Evolutionary conservation across 2,329 filamentous ascomycete species (phyloP), one percentile per base, ranked within the genome.

Genomic region (Ilyonectria robusta): DNA sequence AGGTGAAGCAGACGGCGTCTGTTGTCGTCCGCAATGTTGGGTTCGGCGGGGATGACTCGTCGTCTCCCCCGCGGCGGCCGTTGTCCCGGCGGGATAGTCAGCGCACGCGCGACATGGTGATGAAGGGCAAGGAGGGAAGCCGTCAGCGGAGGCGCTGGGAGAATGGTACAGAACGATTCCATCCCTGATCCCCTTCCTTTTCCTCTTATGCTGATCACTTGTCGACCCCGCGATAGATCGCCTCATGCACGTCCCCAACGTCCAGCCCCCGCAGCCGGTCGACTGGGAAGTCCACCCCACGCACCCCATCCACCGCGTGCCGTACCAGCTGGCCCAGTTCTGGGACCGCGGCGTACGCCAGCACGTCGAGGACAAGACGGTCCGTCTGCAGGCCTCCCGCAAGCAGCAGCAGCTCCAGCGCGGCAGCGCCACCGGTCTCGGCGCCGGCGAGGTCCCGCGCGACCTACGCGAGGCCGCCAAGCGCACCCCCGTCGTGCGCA

Each of bases 41-140:
- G 17, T 70, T 75, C 26, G 62, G 68, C 6, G 63, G 70, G 6
- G 66, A 59, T 6, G 68, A 64, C 13, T 65, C 57, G n/a, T 76
- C 80, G 53, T 76, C 76, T 11, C 79, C 81, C 63, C 84, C 79
- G 68, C 83, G 78, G 68, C 84, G 82, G 62, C 87, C 82, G 60
- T 84, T 77, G 0, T 85, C 85, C 19, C 80, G 82, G 35, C 80
- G 85, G 78, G 92, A 90, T 69, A 88, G 86, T 72, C 80, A 85
- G 79, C 81, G 82, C 62, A 83, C 88, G 58, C 90, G 95, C 19
- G 94, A 97, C 71, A 89, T 91, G 2, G 78, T 97, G 59, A 85
- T 96, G 35, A 97, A 94, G 83, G 95, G 95, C 63, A 97, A 97
- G 73, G 94, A 98, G 80, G 95, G 95, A 37, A 95, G 90, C 75